Base-by-base conservation (phyloP, 495 filamentous ascomycete genomes). In the Pseudoneurospora amorphoporcata region DNA sequence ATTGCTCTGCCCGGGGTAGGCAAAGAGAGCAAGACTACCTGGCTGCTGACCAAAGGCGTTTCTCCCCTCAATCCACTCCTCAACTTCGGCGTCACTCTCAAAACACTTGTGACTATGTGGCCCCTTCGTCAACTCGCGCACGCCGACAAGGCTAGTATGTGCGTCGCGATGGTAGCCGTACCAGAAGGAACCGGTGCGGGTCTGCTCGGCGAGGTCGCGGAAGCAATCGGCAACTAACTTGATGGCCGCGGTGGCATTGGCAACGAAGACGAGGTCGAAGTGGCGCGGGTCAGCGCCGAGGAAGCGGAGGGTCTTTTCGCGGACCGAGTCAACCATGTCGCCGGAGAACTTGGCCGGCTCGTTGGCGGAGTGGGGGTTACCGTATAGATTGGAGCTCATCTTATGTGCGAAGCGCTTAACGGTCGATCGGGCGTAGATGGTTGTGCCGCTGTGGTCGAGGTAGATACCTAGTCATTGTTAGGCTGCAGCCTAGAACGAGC, bases 231-330 rank as follows among this genome's bases (percentile, higher is more conserved):
- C 86, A 32, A 94, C 92, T 3, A 93, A 81, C 80, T 98, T 98
- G 72, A 97, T 92, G 14, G 88, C 95, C 2, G 94, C 94, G 0
- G 95, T 97, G 40, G 95, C 92, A 79, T 98, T 98, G 42, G 93
- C 88, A 72, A 94, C 92, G 79, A 98, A 98, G 32, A 97, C 87
- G 19, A 98, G 81, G 77, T 98, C 95, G 77, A 93, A 98, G 29
- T 91, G 85, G 6, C 89, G 87, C 2, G 94, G 93, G 75, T 93
- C 88, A 2, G 94, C 95, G 68, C 93, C 90, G 80, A 97, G 94
- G 79, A 95, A 93, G 70, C 90, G 91, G 72, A 94, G 89, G 5
- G 87, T 88, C 72, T 87, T 83, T 65, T 82, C 76, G n/a, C 92
- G 84, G 8, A 91, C 84, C 6, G 80, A 76, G 70, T 92, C 87